phyloP scores from a whole-genome alignment of 192 early-diverging fungal species.

The Entomortierella lignicola region DNA sequence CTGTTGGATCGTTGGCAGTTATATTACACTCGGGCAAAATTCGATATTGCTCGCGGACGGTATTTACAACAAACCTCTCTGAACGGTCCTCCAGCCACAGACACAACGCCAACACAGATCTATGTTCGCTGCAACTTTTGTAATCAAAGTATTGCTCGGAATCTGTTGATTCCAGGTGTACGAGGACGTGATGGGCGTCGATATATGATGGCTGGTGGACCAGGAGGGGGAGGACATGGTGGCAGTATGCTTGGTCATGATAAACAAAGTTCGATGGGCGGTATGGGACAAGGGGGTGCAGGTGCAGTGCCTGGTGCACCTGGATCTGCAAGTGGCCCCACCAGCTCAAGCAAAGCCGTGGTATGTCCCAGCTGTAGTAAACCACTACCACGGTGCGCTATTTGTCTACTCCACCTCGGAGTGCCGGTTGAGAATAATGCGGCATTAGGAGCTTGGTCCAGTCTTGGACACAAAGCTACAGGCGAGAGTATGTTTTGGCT shows the following conservation, averaged over 20 bases:
- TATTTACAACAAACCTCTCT: constrained; percentile 62
- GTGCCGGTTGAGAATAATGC: constrained; percentile 68
- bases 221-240: constrained; percentile 16
- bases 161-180: constrained; percentile 59
- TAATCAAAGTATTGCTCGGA: constrained; percentile 73
- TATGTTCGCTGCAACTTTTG: constrained; percentile 92
- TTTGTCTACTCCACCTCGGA: constrained; percentile 74
- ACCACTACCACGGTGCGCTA: constrained; percentile 71
- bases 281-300: constrained; percentile 20
- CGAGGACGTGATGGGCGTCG: constrained; percentile 61
- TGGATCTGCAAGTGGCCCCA: constrained; percentile 3
- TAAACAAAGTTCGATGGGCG: constrained; percentile 45
- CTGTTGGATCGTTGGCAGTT: constrained; percentile 91
- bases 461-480: constrained; percentile 43
- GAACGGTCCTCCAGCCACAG: constrained; percentile 54
- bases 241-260: constrained; percentile 42
- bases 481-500: constrained; percentile 38
- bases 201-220: constrained; percentile 46
- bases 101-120: constrained; percentile 78
- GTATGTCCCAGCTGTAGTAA: constrained; percentile 74
- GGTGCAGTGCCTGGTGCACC: constrained; percentile 23
- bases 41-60: constrained; percentile 90
- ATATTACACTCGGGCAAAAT: constrained; percentile 85
- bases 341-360: constrained; percentile 59
- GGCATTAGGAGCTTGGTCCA: constrained; percentile 37